Conservation (phyloP, 129 eudicot species). For the Saussurea involucrata region DNA sequence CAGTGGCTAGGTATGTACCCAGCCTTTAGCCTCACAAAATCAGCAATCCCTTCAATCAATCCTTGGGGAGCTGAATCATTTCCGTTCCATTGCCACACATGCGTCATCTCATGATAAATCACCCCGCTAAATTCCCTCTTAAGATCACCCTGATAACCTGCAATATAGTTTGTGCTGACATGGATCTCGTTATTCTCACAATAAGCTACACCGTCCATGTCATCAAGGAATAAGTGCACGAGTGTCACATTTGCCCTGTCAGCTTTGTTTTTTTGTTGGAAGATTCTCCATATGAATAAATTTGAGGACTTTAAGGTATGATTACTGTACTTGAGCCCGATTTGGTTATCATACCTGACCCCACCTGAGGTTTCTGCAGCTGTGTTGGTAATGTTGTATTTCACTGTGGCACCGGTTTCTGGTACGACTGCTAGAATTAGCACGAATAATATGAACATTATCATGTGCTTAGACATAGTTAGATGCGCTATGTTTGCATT, state of each 20-base stretch:
- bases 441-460: slow-evolving; percentile 1
- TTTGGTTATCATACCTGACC: slow-evolving; percentile 7
- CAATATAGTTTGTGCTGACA: slow-evolving; percentile 35
- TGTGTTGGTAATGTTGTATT: slow-evolving; percentile 18
- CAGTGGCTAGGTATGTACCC: slow-evolving; percentile 33
- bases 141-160: slow-evolving; percentile 31
- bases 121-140: slow-evolving; percentile 38
- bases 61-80: slow-evolving; percentile 40
- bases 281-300: slow-evolving; percentile 21
- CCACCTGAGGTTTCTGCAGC: slow-evolving; percentile 18
- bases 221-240: slow-evolving; percentile 32
- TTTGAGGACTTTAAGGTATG: slow-evolving; percentile 14
- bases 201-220: slow-evolving; percentile 45
- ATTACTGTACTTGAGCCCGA: slow-evolving; percentile 19
- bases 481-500: background rate
- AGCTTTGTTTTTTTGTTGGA: slow-evolving; percentile 2
- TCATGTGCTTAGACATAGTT: background rate
- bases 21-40: slow-evolving; percentile 33
- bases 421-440: background rate
- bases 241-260: slow-evolving; percentile 15
- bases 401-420: slow-evolving; percentile 3
- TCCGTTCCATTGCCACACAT: slow-evolving; percentile 65
- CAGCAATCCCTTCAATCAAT: slow-evolving; percentile 49
- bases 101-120: slow-evolving; percentile 54
- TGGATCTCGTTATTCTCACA: slow-evolving; percentile 31